These are phyloP conservation scores for Hymenotorrendiella dingleyae DNA, from an alignment of 2,329 filamentous ascomycete genomes.

Conservation along the genomic window DNA sequence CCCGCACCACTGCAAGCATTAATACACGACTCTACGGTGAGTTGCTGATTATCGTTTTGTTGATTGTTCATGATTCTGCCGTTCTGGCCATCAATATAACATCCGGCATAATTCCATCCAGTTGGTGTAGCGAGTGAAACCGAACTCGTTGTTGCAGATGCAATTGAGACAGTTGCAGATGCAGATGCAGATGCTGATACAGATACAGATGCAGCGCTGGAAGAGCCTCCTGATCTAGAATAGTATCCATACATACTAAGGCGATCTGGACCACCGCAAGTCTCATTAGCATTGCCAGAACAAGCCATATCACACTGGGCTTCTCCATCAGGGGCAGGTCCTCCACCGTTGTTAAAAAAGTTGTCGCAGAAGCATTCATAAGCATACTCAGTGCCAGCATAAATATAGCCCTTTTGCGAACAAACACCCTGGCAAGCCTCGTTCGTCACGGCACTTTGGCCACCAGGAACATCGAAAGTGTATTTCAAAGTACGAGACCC, in stretches of 20 bases:
- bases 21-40: constrained; percentile 29
- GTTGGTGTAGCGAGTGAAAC: constrained; percentile 2
- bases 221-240: constrained; percentile 4
- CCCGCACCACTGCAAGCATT: constrained; percentile 22
- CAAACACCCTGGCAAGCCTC: constrained; percentile 23
- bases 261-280: constrained; percentile 21
- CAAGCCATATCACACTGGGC: constrained; percentile 26
- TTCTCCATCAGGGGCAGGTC: constrained; percentile 17
- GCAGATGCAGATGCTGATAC: not conserved
- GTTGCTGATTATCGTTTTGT: constrained; percentile 12
- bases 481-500: no score
- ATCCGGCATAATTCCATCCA: constrained; percentile 9
- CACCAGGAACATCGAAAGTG: no score
- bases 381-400: constrained; percentile 24
- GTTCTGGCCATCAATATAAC: constrained; percentile 6
- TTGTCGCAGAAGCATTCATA: constrained; percentile 25
- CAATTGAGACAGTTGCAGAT: constrained; percentile 4
- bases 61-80: constrained; percentile 16
- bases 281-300: constrained; percentile 22
- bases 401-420: constrained; percentile 17
- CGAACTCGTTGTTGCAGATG: not conserved
- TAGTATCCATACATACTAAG: constrained; percentile 12
- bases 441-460: no score
- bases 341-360: constrained; percentile 12
- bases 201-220: constrained; percentile 11